Conservation (phyloP, 306 rosid genomes). For the Morella rubra region DNA sequence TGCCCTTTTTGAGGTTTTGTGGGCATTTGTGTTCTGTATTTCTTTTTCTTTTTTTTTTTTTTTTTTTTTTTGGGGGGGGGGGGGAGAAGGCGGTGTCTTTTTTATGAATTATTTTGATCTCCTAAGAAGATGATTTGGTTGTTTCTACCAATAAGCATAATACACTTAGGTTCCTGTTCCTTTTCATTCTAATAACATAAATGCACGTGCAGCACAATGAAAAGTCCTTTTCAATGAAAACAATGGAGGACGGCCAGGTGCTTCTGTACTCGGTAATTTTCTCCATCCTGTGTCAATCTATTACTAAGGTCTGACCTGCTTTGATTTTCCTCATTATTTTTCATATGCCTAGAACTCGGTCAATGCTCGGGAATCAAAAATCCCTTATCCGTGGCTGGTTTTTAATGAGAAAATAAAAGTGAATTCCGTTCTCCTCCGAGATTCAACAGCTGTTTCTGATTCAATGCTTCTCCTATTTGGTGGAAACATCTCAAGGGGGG, state of each 20-base stretch:
- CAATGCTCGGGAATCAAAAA: slow-evolving; percentile 83
- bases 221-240: slow-evolving; percentile 82
- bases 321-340: slow-evolving; percentile 30
- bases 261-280: slow-evolving; percentile 76
- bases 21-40: no score
- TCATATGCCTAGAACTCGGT: slow-evolving; percentile 72
- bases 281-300: slow-evolving; percentile 7
- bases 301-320: slow-evolving; percentile 13
- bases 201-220: slow-evolving; percentile 72
- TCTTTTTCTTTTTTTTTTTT: no score
- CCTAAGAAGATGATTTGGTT: neutral
- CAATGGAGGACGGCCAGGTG: slow-evolving; percentile 99
- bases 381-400: slow-evolving; percentile 95
- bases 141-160: slow-evolving; percentile 1
- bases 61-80: no score
- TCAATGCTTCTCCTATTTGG: slow-evolving; percentile 86
- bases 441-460: slow-evolving; percentile 91
- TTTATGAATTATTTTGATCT: neutral
- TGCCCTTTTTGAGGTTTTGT: no score
- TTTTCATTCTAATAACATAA: slow-evolving; percentile 25
- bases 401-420: slow-evolving; percentile 96
- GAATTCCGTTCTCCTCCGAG: slow-evolving; percentile 94
- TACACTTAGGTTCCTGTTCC: neutral
- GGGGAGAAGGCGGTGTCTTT: neutral
- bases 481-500: slow-evolving; percentile 75